phyloP scores from a whole-genome alignment of 495 filamentous ascomycete species.

The Aspergillus campestris region DNA sequence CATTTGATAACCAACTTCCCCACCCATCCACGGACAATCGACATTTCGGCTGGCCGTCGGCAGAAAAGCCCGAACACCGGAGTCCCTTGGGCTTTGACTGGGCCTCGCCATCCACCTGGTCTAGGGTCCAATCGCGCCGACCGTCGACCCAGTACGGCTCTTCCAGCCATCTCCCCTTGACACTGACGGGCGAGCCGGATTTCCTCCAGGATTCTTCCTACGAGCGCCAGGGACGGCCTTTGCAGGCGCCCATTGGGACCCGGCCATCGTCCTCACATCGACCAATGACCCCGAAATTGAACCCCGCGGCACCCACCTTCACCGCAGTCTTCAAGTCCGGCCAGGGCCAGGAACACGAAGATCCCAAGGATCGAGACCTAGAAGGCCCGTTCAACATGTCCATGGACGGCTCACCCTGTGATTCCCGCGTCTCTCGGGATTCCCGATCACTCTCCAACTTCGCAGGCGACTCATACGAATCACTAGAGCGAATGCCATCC shows the following conservation, averaged over 20 bases:
- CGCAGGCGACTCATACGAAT: constrained; percentile 64
- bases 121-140: constrained; percentile 45
- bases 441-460: constrained; percentile 53
- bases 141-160: constrained; percentile 50
- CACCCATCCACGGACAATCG: constrained; percentile 73
- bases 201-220: constrained; percentile 31
- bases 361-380: constrained; percentile 15
- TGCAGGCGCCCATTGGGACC: constrained; percentile 48
- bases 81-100: constrained; percentile 52
- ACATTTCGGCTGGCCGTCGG: constrained; percentile 55
- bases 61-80: constrained; percentile 42
- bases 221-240: constrained; percentile 36
- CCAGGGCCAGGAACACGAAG: no score
- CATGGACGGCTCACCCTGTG: constrained; percentile 48
- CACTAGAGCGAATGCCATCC: constrained; percentile 61
- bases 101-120: constrained; percentile 48
- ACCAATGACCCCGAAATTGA: constrained; percentile 49
- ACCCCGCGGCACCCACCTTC: constrained; percentile 54
- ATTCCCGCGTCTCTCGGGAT: constrained; percentile 55
- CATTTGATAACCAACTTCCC: constrained; percentile 61
- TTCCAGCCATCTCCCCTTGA: constrained; percentile 43
- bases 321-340: constrained; percentile 37
- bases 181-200: constrained; percentile 41
- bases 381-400: constrained; percentile 31
- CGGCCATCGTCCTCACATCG: constrained; percentile 47